Percentiles rank a stretch among this genome's conserved stretches.
phyloP scores from a whole-genome alignment of 2,329 filamentous ascomycete genomes.

The Pseudogymnoascus sp. region DNA sequence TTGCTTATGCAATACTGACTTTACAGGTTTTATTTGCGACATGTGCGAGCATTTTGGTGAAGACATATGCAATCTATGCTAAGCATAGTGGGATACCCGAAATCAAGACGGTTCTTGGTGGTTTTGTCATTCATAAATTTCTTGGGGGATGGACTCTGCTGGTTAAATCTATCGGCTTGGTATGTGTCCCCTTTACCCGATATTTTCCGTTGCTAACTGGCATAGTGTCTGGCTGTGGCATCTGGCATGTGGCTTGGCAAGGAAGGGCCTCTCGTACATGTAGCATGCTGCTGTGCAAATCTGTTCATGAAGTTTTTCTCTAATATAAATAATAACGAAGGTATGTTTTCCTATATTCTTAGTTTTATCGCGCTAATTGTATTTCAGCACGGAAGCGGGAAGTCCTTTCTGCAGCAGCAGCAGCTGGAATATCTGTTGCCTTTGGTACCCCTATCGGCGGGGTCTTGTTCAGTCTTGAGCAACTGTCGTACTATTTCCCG shows the following conservation, averaged over 20 bases:
- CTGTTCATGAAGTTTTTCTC: slow-evolving; percentile 85
- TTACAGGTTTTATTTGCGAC: slow-evolving; percentile 66
- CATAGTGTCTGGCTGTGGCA: slow-evolving; percentile 76
- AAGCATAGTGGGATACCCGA: slow-evolving; percentile 95
- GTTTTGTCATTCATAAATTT: slow-evolving; percentile 85
- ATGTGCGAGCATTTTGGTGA: slow-evolving; percentile 70
- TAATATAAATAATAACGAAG: slow-evolving; percentile 79
- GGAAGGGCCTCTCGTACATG: slow-evolving; percentile 90
- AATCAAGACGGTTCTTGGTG: slow-evolving; percentile 92
- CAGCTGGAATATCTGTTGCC: slow-evolving; percentile 86
- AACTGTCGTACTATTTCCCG: slow-evolving; percentile 94
- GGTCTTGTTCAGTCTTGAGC: slow-evolving; percentile 93
- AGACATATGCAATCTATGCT: slow-evolving; percentile 77
- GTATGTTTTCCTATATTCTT: slow-evolving; percentile 34
- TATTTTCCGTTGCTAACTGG: slow-evolving; percentile 23
- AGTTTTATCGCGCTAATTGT: slow-evolving; percentile 23
- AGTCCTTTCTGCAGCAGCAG: slow-evolving; percentile 84
- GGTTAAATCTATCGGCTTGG: slow-evolving; percentile 83
- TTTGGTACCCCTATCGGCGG: slow-evolving; percentile 93
- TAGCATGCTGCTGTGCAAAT: slow-evolving; percentile 93
- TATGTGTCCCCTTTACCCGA: slow-evolving; percentile 34
- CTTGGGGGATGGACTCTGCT: slow-evolving; percentile 81
- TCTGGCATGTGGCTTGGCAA: slow-evolving; percentile 97
- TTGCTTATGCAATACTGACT: slow-evolving; percentile 13
- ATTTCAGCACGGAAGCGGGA: slow-evolving; percentile 77